Evolutionary conservation across 106 monocot species (phyloP).

Genomic region (Dioscorea zingiberensis): DNA sequence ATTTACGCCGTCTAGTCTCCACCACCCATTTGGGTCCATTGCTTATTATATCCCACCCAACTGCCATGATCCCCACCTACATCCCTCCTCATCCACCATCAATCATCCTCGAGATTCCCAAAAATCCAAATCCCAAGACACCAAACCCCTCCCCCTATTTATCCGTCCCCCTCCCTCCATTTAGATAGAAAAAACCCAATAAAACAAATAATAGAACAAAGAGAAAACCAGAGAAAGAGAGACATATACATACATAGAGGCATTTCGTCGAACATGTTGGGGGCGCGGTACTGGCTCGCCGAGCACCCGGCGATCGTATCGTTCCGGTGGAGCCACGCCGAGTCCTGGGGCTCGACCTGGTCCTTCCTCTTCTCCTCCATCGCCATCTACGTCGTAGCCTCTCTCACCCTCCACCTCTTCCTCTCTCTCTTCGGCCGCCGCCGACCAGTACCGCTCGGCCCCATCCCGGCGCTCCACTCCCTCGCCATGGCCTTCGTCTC

Average conservation of each 20-base stretch:
- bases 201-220: not conserved
- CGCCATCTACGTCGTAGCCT: constrained; percentile 34
- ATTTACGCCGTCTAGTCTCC: too few relatives aligned
- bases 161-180: not conserved
- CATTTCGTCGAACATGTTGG: not conserved
- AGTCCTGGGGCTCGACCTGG: constrained; percentile 74
- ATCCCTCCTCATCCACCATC: too few relatives aligned
- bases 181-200: not conserved
- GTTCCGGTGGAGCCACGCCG: constrained; percentile 79
- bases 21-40: too few relatives aligned
- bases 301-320: constrained; percentile 79
- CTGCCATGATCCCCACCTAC: too few relatives aligned
- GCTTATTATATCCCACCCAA: too few relatives aligned
- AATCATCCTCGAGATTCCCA: too few relatives aligned
- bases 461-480: constrained; percentile 78
- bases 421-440: constrained; percentile 37
- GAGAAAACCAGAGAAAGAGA: not conserved
- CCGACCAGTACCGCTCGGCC: constrained; percentile 73
- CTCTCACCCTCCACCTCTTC: constrained; percentile 30
- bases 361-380: constrained; percentile 65
- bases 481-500: constrained; percentile 54
- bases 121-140: too few relatives aligned
- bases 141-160: not conserved
- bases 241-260: not conserved
- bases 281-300: constrained; percentile 49